Evolutionary conservation across 331 rosid species (phyloP), one percentile per base, ranked within the genome.

Genomic region (Saraca asoca): DNA sequence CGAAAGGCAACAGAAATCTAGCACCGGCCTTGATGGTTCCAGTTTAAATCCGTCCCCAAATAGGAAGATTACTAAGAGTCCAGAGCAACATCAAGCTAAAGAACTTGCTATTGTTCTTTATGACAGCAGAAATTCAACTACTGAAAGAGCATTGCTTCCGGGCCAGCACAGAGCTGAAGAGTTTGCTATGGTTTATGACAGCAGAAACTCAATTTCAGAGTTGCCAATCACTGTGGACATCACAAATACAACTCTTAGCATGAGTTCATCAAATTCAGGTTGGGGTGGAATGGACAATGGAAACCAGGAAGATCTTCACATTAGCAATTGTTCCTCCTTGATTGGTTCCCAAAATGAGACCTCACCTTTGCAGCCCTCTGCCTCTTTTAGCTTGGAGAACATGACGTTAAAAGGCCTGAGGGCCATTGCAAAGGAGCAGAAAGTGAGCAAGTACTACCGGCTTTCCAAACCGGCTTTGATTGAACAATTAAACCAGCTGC

Each of bases 1-100:
- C 46, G 80, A 82, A 81, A 78, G 85, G 70, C 78, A 66, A 73
- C 65, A 45, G 42, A 89, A 63, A 61, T 57, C 71, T 5, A 64
- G 65, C 63, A n/a, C 55, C 49, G 16, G 24, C 50, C 75, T 62
- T 18, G 71, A 70, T 53, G 35, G 42, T 71, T 41, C 72, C 35
- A 50, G 37, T 68, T 71, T 56, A 18, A 54, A 69, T 34, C 62
- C 72, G 68, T 41, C 81, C 10, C 42, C 48, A 10, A 51, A 48
- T 16, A 13, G 59, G 55, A 79, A 53, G 72, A 60, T 15, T 38
- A 8, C 46, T 2, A 73, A 78, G 62, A 51, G 66, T 62, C 33
- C 70, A 58, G 64, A 34, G 48, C 79, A 39, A 41, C 43, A 51
- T 34, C 66, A 73, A 73, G 46, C 45, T 58, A 75, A 51, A 61